These are phyloP conservation scores for Ascoidea asiatica DNA, from an alignment of 805 yeast genomes.

Conservation along the genomic window DNA sequence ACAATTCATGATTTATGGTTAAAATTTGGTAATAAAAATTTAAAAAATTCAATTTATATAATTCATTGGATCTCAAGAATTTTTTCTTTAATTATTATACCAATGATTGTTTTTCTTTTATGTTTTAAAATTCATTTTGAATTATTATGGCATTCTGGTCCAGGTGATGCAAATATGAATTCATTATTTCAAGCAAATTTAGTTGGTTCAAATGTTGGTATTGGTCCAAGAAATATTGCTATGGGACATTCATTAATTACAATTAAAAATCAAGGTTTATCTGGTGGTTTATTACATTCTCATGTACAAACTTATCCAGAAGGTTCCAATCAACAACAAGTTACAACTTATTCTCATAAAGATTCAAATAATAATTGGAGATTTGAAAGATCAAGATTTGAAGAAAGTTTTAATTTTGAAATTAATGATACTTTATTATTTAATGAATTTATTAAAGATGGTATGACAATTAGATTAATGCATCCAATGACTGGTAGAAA, in stretches of 20 bases:
- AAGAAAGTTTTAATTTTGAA: slow-evolving; percentile 19
- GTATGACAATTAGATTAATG: slow-evolving; percentile 45
- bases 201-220: slow-evolving; percentile 49
- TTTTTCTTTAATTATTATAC: slow-evolving; percentile 49
- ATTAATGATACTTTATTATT: slow-evolving; percentile 15
- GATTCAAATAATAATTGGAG: slow-evolving; percentile 63
- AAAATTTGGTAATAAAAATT: slow-evolving; percentile 54
- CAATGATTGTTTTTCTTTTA: slow-evolving; percentile 45
- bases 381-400: slow-evolving; percentile 36
- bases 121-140: slow-evolving; percentile 69
- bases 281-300: slow-evolving; percentile 65
- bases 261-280: slow-evolving; percentile 51
- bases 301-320: slow-evolving; percentile 62
- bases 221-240: slow-evolving; percentile 55
- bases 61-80: slow-evolving; percentile 59
- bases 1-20: slow-evolving; percentile 82
- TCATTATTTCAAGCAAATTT: slow-evolving; percentile 73
- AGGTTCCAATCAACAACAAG: slow-evolving; percentile 67
- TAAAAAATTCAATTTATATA: slow-evolving; percentile 35
- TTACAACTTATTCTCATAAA: slow-evolving; percentile 67
- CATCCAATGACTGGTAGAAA: slow-evolving; percentile 53
- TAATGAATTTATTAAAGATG: slow-evolving; percentile 31
- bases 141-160: slow-evolving; percentile 57
- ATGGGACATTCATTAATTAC: slow-evolving; percentile 36
- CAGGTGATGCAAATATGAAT: slow-evolving; percentile 74